Conservation (phyloP, 768 basidiomycete genomes). For the Lyophyllum decastes region DNA sequence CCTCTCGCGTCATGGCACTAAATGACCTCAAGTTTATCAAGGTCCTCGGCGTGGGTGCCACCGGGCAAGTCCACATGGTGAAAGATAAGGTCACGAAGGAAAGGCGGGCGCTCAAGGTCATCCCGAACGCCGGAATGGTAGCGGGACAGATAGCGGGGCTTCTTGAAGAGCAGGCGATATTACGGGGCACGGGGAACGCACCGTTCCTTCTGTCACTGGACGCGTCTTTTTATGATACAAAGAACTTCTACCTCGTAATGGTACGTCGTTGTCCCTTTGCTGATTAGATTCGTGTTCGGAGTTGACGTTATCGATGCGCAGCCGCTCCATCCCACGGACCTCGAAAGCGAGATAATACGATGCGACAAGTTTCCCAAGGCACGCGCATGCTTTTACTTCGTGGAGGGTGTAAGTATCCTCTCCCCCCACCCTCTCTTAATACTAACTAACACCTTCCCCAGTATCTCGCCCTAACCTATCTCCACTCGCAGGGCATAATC, state of each 20-base stretch:
- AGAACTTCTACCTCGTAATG: constrained; percentile 18
- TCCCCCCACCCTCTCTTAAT: not conserved
- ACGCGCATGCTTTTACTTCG: constrained; percentile 33
- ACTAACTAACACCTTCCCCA: constrained; percentile 8
- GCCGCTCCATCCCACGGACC: constrained; percentile 30
- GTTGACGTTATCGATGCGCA: not conserved
- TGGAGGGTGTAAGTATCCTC: constrained; percentile 30
- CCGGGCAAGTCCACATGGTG: constrained; percentile 13
- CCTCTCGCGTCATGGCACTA: not conserved
- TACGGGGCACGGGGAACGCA: not conserved
- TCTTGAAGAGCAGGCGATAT: constrained; percentile 10
- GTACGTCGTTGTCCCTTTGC: not conserved
- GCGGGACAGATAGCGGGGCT: not conserved
- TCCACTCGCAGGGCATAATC: constrained; percentile 34
- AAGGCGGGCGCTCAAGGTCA: constrained; percentile 15
- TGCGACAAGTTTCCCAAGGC: constrained; percentile 23
- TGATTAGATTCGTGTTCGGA: not conserved
- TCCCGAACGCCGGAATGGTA: not conserved
- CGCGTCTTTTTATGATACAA: constrained; percentile 13
- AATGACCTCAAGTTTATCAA: constrained; percentile 10
- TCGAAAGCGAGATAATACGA: constrained; percentile 32
- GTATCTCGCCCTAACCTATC: constrained; percentile 31
- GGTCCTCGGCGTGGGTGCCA: constrained; percentile 13
- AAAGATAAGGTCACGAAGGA: constrained; percentile 6
- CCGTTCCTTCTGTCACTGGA: constrained; percentile 11